Evolutionary conservation across 2,329 filamentous ascomycete genomes (phyloP).

Genomic region (Calonectria pseudoturangicola): DNA sequence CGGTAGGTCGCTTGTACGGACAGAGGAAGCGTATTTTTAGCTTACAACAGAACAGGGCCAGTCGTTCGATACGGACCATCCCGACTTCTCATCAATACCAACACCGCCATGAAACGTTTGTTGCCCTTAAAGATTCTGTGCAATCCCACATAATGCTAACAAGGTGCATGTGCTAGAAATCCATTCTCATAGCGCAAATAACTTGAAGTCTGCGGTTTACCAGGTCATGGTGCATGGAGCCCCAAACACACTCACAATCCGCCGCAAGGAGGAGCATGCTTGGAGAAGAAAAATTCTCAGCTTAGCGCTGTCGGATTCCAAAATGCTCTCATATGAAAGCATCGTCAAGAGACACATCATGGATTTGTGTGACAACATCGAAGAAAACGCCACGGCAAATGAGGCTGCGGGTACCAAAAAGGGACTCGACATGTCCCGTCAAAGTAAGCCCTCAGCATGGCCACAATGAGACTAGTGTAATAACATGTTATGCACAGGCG

Average conservation of each 20-base stretch:
- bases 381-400: constrained; percentile 1
- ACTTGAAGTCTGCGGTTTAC: not conserved
- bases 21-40: not conserved
- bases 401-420: not conserved
- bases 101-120: not conserved
- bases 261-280: not conserved
- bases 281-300: not conserved
- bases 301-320: constrained; percentile 7
- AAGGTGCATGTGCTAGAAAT: not conserved
- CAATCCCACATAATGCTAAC: not conserved
- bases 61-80: constrained; percentile 6
- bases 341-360: constrained; percentile 5
- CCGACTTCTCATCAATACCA: constrained; percentile 4
- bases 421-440: not conserved
- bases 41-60: not conserved
- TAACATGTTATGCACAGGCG: not conserved
- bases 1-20: not conserved
- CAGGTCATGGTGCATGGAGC: constrained; percentile 6
- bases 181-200: constrained; percentile 2
- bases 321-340: constrained; percentile 5
- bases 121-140: not conserved
- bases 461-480: not conserved
- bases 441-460: not conserved
- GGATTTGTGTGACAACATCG: not conserved
- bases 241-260: constrained; percentile 4